Conservation (phyloP, 805 yeast species). For the Zygosaccharomyces gambellarensis region DNA sequence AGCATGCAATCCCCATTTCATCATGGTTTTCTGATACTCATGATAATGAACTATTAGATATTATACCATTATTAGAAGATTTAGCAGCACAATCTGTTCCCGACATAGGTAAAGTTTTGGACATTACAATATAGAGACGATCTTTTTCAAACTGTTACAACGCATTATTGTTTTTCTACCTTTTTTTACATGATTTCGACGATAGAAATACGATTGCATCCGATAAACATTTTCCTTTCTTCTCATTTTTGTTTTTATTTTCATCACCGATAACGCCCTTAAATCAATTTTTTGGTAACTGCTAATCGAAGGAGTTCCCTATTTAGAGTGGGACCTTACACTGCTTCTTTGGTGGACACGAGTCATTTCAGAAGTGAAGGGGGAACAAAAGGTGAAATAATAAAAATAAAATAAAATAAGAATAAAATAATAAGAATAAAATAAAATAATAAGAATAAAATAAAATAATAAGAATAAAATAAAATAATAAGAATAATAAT, state of each 20-base stretch:
- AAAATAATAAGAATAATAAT: no score
- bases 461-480: no score
- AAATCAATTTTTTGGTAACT: no score
- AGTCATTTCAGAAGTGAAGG: no score
- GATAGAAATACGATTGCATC: background rate
- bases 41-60: slow-evolving; percentile 89
- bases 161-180: background rate
- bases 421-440: no score
- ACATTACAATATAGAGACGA: slow-evolving; percentile 45
- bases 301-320: no score
- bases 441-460: no score
- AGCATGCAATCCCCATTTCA: slow-evolving; percentile 94
- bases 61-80: slow-evolving; percentile 86
- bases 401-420: no score
- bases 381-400: no score
- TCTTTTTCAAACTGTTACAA: background rate
- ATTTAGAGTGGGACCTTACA: no score
- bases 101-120: slow-evolving; percentile 82
- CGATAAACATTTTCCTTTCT: background rate
- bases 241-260: background rate
- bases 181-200: background rate
- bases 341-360: no score
- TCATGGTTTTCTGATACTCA: slow-evolving; percentile 98
- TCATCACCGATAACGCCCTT: no score
- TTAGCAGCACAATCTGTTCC: slow-evolving; percentile 65